Evolutionary conservation across 1,139 yeast species (phyloP), one percentile per base, ranked within the genome.

Genomic region (Hyphopichia khmerensis): DNA sequence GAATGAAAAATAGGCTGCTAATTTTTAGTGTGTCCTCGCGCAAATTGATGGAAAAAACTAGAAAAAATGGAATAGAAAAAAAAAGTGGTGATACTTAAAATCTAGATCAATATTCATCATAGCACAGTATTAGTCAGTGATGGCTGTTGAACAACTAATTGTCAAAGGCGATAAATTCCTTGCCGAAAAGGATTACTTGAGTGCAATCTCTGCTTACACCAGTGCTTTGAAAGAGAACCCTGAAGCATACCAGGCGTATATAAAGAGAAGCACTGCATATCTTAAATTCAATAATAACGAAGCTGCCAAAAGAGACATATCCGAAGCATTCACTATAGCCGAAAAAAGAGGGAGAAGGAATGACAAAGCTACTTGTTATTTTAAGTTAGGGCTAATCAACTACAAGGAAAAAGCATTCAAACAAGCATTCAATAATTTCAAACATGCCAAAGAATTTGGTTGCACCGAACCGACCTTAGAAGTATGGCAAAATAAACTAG

Each of bases 331-430:
- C 33, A 59, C 64, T 1, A 55, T 78, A 24, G 90, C 95, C 0
- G 62, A 65, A 33, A 63, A 60, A 5, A 62, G 79, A 37, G 84
- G 83, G 0, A 77, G 71, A 42, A 65, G 82, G 45, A 65, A 67
- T 3, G 75, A 75, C n/a, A 68, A 84, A 33, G 86, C 80, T 0
- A 65, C 72, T 26, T 80, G 84, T 21, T 77, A 84, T 52, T 80
- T 82, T 55, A 71, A 87, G 34, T 65, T 83, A 42, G 87, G 80
- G 9, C 62, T 82, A 44, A 64, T 77, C 18, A 66, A 65, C 46
- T 80, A 71, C 53, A 65, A 69, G 36, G 67, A 75, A 46, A 80
- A 79, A 48, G 64, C 75, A 13, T 69, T 63, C 45, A 60, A 59
- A 10, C 62, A 67, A 41, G 84, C 96, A 0, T 62, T 70, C 29